Conservation (phyloP, 2,329 filamentous ascomycete species). For the Ustilaginoidea virens region DNA sequence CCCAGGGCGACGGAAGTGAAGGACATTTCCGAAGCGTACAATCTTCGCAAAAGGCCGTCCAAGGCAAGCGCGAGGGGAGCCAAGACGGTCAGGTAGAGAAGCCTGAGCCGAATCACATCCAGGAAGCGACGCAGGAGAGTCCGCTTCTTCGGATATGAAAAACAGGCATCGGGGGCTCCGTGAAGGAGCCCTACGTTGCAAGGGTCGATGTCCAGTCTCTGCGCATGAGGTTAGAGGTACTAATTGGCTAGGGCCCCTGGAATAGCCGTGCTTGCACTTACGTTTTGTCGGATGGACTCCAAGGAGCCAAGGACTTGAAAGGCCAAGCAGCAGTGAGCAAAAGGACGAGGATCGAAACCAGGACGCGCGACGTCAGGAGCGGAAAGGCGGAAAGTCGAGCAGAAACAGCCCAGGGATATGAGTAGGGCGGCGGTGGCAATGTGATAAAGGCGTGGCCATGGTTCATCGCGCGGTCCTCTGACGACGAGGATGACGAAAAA, state of each 20-base stretch:
- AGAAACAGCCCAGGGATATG: neutral
- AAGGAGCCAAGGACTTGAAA: constrained; percentile 1
- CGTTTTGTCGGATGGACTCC: constrained; percentile 1
- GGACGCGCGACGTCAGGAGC: neutral
- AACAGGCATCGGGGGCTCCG: neutral
- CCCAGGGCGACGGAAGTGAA: neutral
- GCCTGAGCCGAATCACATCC: neutral
- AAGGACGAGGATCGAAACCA: too few relatives aligned
- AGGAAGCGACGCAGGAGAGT: neutral
- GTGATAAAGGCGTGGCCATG: constrained; percentile 2
- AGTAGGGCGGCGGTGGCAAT: neutral
- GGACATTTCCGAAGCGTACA: neutral
- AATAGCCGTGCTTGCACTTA: neutral
- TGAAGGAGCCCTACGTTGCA: neutral
- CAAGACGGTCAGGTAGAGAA: neutral
- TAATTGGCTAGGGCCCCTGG: neutral
- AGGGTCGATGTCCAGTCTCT: constrained; percentile 2
- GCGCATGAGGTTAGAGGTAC: neutral
- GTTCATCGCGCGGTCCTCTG: neutral
- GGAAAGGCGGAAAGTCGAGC: neutral
- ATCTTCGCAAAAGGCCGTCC: neutral
- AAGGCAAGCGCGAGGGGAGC: neutral
- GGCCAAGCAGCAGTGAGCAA: constrained; percentile 1
- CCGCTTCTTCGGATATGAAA: neutral
- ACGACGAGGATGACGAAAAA: neutral